Conservation (phyloP, 2,329 filamentous ascomycete genomes). For the Pestalotiopsis sp. region DNA sequence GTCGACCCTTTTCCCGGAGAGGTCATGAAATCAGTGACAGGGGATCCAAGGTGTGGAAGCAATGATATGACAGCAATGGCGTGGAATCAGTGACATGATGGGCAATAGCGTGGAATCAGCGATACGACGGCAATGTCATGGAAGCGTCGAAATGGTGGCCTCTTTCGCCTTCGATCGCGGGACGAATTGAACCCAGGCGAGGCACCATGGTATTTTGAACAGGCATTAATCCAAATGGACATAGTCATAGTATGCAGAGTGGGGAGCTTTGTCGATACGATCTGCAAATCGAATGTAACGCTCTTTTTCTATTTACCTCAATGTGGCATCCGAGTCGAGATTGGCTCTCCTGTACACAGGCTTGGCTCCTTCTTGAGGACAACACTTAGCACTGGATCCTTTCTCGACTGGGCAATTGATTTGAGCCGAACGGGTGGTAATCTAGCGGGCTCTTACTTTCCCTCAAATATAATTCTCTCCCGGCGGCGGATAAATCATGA, state of each 20-base stretch:
- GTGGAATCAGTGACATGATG: no score
- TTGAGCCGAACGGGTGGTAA: not conserved
- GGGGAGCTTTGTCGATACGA: not conserved
- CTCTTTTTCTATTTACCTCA: not conserved
- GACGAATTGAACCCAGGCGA: not conserved
- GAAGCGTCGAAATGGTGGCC: no score
- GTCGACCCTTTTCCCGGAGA: not conserved
- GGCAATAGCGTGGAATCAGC: no score
- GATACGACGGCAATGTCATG: no score
- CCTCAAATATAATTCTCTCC: not conserved
- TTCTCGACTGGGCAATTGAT: slow-evolving; percentile 2
- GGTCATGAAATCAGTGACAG: no score
- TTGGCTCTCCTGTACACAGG: not conserved
- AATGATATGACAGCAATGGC: not conserved
- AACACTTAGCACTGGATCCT: not conserved
- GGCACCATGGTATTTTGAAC: not conserved
- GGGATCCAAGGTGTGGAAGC: no score
- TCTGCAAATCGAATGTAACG: not conserved
- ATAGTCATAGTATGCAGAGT: not conserved
- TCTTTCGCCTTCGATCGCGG: no score
- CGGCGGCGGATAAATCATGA: not conserved
- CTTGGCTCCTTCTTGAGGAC: not conserved
- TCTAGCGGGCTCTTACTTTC: not conserved
- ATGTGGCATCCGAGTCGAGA: not conserved
- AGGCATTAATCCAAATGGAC: not conserved